Percentiles rank a stretch among this genome's conserved stretches.
These are phyloP conservation scores for Ploettnerulaceae sp. DNA, from an alignment of 2,329 filamentous ascomycete genomes.

Conservation along the genomic window DNA sequence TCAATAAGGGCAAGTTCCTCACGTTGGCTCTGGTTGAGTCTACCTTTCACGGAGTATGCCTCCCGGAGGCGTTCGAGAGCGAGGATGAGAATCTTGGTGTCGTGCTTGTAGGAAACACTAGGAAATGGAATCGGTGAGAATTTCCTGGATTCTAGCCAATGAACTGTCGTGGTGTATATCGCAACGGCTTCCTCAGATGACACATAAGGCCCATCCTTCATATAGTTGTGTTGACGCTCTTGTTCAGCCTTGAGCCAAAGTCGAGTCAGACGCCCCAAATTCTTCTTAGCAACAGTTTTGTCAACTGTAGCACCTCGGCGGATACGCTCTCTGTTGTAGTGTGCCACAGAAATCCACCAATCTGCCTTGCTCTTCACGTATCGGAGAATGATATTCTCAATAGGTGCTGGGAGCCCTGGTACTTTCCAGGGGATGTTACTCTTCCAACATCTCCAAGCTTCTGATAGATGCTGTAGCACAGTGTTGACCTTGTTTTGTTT, in stretches of 20 bases:
- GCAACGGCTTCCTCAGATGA: constrained; percentile 98
- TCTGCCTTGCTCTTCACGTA: constrained; percentile 99
- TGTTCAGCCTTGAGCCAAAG: constrained; percentile 98
- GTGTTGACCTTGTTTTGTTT: constrained; percentile 99
- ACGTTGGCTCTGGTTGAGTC: constrained; percentile 94
- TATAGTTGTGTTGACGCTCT: constrained; percentile 97
- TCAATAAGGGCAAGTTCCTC: constrained; percentile 96
- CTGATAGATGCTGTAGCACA: constrained; percentile 91
- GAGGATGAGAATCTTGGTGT: constrained; percentile 96
- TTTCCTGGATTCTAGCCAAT: constrained; percentile 97
- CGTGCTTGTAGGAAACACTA: constrained; percentile 98
- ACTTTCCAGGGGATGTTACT: constrained; percentile 99
- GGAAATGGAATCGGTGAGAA: constrained; percentile 99
- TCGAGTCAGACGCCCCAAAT: constrained; percentile 87
- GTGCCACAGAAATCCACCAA: constrained; percentile 99
- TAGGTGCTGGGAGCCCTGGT: constrained; percentile 88
- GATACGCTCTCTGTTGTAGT: constrained; percentile 98
- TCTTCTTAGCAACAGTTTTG: constrained; percentile 99
- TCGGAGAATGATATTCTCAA: constrained; percentile 96
- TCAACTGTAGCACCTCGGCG: constrained; percentile 94
- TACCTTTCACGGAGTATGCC: constrained; percentile 94
- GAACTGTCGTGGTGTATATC: constrained; percentile 97
- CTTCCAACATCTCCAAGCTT: constrained; percentile 99
- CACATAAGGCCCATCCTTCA: constrained; percentile 98
- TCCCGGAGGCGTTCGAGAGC: constrained; percentile 89